phyloP scores from a whole-genome alignment of 495 filamentous ascomycete genomes.

The Tetracladium marchalianum region DNA sequence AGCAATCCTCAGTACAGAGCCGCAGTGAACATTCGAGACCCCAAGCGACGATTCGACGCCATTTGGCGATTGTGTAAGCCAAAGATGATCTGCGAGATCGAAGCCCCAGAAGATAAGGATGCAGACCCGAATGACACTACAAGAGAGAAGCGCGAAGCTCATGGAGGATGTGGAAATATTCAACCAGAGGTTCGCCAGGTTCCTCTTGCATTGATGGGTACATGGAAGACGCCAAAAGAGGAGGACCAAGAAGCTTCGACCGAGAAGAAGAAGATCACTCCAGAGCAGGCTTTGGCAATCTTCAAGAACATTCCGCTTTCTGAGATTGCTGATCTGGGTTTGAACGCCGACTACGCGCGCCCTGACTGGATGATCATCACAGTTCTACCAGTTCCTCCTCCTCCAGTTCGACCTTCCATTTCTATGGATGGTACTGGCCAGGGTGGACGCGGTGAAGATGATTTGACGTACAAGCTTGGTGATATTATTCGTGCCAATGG shows the following conservation, averaged over 20 bases:
- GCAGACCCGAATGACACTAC: constrained; percentile 40
- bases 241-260: constrained; percentile 56
- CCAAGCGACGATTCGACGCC: constrained; percentile 83
- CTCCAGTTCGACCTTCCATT: constrained; percentile 91
- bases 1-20: constrained; percentile 71
- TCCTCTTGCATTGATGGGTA: constrained; percentile 72
- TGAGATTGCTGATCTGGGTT: constrained; percentile 75
- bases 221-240: constrained; percentile 67
- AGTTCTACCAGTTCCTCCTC: constrained; percentile 88
- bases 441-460: constrained; percentile 88
- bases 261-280: constrained; percentile 80
- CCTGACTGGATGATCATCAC: constrained; percentile 99
- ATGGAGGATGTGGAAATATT: constrained; percentile 88
- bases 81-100: constrained; percentile 72
- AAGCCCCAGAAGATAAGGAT: constrained; percentile 52
- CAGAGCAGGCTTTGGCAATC: constrained; percentile 71
- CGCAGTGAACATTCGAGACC: constrained; percentile 74
- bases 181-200: constrained; percentile 80
- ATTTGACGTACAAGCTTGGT: constrained; percentile 96
- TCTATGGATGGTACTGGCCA: constrained; percentile 81
- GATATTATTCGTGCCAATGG: constrained; percentile 97
- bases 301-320: constrained; percentile 71
- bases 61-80: constrained; percentile 85
- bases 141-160: constrained; percentile 35
- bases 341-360: constrained; percentile 86